These are phyloP conservation scores for Solanum chilense DNA, from an alignment of 257 asterid species.

Conservation along the genomic window DNA sequence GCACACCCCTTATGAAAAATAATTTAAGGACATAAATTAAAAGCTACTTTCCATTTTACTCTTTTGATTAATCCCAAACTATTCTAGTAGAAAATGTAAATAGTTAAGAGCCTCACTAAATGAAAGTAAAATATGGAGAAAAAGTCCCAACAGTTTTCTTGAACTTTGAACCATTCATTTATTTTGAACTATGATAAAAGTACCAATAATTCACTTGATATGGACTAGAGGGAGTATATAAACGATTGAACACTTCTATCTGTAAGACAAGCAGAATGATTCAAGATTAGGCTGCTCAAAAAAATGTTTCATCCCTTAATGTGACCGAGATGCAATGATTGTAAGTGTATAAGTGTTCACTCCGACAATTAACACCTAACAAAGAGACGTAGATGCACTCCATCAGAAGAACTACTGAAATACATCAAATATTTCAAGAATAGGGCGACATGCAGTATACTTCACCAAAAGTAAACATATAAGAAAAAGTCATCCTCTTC, in stretches of 20 bases:
- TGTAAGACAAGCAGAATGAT: not conserved
- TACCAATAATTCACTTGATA: not conserved
- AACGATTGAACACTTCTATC: not conserved
- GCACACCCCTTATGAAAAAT: not conserved
- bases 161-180: not conserved
- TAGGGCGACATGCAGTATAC: not conserved
- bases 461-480: not conserved
- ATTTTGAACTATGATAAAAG: not conserved
- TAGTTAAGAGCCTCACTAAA: not conserved
- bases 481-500: not conserved
- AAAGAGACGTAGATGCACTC: not conserved
- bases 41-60: not conserved
- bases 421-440: not conserved
- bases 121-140: not conserved
- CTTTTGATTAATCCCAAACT: not conserved
- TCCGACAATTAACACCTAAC: not conserved
- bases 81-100: not conserved
- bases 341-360: not conserved
- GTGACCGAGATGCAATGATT: not conserved
- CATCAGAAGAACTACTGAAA: not conserved
- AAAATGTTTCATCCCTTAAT: not conserved
- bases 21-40: not conserved
- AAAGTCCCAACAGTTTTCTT: not conserved
- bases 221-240: not conserved
- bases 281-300: not conserved